Evolutionary conservation across 208 protist genomes (phyloP).

Genomic region (Kentomonas sorsogonicus): DNA sequence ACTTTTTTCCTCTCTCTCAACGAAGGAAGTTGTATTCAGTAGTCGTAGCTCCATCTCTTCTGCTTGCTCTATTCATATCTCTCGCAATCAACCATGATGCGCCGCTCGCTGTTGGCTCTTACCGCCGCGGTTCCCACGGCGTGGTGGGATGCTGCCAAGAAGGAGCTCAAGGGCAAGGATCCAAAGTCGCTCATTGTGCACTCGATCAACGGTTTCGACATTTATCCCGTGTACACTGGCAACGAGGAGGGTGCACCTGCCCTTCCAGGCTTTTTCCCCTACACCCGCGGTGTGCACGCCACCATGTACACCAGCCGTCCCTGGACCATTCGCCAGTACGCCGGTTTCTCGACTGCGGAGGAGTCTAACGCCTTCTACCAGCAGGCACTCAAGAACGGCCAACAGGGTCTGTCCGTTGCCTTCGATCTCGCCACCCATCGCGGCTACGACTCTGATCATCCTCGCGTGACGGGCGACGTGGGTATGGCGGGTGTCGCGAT

Average conservation of each 20-base stretch:
- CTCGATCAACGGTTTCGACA: constrained; percentile 71
- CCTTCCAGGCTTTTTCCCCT: constrained; percentile 87
- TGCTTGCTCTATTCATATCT: not conserved
- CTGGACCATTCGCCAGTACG: constrained; percentile 96
- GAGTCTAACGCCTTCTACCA: constrained; percentile 96
- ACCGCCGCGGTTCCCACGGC: constrained; percentile 23
- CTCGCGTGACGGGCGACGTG: constrained; percentile 91
- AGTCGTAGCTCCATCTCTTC: constrained; percentile 12
- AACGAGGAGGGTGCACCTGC: constrained; percentile 7
- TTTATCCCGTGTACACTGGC: constrained; percentile 89
- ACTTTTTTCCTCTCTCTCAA: not conserved
- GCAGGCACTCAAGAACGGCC: constrained; percentile 82
- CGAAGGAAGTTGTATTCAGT: constrained; percentile 10
- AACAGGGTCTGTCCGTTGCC: constrained; percentile 93
- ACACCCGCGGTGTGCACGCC: constrained; percentile 91
- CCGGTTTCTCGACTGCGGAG: constrained; percentile 92
- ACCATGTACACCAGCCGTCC: constrained; percentile 93
- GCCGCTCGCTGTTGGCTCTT: constrained; percentile 60
- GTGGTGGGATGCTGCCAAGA: constrained; percentile 74
- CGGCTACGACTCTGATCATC: constrained; percentile 95
- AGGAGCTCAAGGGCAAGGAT: constrained; percentile 78
- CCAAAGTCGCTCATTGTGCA: constrained; percentile 33
- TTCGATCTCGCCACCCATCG: constrained; percentile 96
- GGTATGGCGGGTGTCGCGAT: constrained; percentile 97
- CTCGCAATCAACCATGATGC: constrained; percentile 27